phyloP scores from a whole-genome alignment of 2,329 filamentous ascomycete genomes.

The Clonostachys rhizophaga region DNA sequence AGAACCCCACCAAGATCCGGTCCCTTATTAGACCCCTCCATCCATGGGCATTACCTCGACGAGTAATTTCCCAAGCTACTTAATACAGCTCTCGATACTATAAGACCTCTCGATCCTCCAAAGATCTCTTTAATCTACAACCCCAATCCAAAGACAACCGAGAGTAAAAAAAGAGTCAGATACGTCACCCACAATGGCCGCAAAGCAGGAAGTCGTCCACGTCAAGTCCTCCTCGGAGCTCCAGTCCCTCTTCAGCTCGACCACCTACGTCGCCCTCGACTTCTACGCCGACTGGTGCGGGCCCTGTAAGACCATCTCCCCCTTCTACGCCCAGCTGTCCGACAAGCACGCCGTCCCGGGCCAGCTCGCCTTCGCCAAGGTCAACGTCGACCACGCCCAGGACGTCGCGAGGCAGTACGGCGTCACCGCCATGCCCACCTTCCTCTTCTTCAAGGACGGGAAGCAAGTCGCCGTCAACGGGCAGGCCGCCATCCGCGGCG shows the following conservation, averaged over 20 bases:
- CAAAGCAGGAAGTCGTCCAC: conserved; percentile 17
- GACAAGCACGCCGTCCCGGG: conserved; percentile 26
- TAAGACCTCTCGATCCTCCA: no score
- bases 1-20: no score
- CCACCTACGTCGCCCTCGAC: conserved; percentile 38
- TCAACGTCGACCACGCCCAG: conserved; percentile 82
- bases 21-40: no score
- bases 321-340: conserved; percentile 29
- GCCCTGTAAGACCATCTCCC: conserved; percentile 42
- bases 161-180: no score
- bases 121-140: no score
- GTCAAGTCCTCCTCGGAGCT: conserved; percentile 24
- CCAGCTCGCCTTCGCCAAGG: conserved; percentile 73
- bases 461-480: conserved; percentile 22
- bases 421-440: conserved; percentile 91
- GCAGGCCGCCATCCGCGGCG: conserved; percentile 23
- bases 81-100: no score
- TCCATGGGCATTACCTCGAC: no score
- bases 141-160: no score
- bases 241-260: conserved; percentile 26
- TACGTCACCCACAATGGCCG: conserved; percentile 6
- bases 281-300: conserved; percentile 48
- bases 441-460: conserved; percentile 80
- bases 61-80: no score
- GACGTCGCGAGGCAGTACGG: conserved; percentile 71